A percentile compares a stretch with the other conserved stretches of the same genome.
Conservation (phyloP, 2,329 filamentous ascomycete species). For the Periglandula ipomoeae region DNA sequence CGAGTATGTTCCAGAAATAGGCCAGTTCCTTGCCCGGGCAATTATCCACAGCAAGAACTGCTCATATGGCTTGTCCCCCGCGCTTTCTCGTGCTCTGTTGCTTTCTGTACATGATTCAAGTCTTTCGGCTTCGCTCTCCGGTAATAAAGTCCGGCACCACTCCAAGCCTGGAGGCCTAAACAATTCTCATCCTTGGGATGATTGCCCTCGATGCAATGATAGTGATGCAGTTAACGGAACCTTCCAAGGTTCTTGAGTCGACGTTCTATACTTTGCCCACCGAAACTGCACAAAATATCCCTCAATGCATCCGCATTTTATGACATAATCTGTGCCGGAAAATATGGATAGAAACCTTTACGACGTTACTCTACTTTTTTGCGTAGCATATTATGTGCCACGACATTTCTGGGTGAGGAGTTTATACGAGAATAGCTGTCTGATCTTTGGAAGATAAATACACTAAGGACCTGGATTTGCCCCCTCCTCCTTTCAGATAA, state of each 20-base stretch:
- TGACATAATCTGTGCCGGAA: not conserved
- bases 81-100: too few species aligned
- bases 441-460: not conserved
- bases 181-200: too few species aligned
- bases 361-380: constrained; percentile 4
- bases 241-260: too few species aligned
- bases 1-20: not conserved
- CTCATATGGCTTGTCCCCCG: not conserved
- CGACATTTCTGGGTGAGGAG: not conserved
- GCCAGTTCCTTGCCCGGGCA: not conserved
- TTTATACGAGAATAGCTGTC: not conserved
- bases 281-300: not conserved
- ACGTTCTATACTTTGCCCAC: too few species aligned
- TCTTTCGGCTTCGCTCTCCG: not conserved
- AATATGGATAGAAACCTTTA: not conserved
- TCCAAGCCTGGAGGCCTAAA: too few species aligned
- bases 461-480: not conserved
- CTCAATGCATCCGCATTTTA: not conserved
- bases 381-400: not conserved
- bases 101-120: too few species aligned
- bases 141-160: too few species aligned
- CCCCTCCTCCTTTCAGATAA: too few species aligned
- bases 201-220: too few species aligned
- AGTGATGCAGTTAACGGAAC: too few species aligned
- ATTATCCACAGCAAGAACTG: not conserved